These are phyloP conservation scores for Isatis lusitanica DNA, from an alignment of 441 rosid genomes.

Conservation along the genomic window DNA sequence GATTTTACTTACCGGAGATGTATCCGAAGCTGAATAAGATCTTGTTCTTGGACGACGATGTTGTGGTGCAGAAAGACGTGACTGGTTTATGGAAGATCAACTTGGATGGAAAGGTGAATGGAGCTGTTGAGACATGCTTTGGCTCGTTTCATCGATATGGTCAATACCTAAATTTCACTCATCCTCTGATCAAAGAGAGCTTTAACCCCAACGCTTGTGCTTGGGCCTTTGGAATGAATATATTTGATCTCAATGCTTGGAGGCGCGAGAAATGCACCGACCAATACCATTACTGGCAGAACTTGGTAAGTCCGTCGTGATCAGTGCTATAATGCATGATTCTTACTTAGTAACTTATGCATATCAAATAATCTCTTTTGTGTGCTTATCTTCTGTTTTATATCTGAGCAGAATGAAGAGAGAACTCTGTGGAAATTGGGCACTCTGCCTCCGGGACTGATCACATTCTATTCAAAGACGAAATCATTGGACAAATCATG, in stretches of 20 bases:
- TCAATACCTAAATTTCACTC: conserved; percentile 69
- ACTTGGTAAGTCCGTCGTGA: conserved; percentile 52
- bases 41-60: conserved; percentile 70
- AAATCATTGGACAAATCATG: conserved; percentile 84
- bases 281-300: conserved; percentile 82
- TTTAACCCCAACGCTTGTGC: conserved; percentile 79
- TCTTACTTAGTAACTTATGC: not conserved
- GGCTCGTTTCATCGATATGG: conserved; percentile 82
- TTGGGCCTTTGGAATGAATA: conserved; percentile 89
- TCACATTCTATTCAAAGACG: conserved; percentile 78
- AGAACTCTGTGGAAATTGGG: conserved; percentile 70
- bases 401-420: conserved; percentile 60
- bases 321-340: not conserved
- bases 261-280: conserved; percentile 76
- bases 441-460: conserved; percentile 78
- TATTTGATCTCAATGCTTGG: conserved; percentile 89
- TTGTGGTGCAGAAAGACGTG: conserved; percentile 85
- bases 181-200: conserved; percentile 63
- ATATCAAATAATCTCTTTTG: not conserved
- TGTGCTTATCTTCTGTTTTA: conserved; percentile 7
- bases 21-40: conserved; percentile 73
- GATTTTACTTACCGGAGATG: conserved; percentile 88
- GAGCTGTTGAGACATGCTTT: conserved; percentile 88
- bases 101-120: conserved; percentile 82
- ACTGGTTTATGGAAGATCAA: conserved; percentile 79